These are phyloP conservation scores for Solanum sitiens DNA, from an alignment of 257 asterid genomes.

Conservation along the genomic window DNA sequence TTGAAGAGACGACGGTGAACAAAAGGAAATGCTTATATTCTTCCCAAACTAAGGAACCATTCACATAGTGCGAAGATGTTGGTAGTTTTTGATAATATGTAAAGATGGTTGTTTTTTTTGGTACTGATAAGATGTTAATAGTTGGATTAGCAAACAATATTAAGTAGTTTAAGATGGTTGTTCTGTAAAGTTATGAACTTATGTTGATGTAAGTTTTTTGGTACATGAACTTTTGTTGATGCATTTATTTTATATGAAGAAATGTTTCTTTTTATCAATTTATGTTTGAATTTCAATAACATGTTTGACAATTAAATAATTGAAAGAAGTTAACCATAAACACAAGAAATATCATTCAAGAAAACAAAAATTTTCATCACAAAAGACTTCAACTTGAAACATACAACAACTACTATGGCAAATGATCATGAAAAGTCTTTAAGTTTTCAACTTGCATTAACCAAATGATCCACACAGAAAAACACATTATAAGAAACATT, in stretches of 20 bases:
- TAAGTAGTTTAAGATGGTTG: neutral
- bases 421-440: neutral
- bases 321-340: neutral
- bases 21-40: too few species aligned
- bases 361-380: neutral
- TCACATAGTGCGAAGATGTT: neutral
- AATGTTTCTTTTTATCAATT: too few species aligned
- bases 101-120: neutral
- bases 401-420: neutral
- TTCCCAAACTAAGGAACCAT: too few species aligned
- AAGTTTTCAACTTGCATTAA: neutral
- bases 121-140: neutral
- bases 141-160: neutral
- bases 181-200: neutral
- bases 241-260: neutral
- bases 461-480: neutral
- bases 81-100: neutral
- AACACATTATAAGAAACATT: too few species aligned
- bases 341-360: neutral
- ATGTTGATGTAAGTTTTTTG: too few species aligned
- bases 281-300: too few species aligned
- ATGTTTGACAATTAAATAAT: neutral
- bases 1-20: too few species aligned
- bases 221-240: neutral
- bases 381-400: neutral